Evolutionary conservation across 805 yeast genomes (phyloP).

Genomic region (Lipomyces lipofer): DNA sequence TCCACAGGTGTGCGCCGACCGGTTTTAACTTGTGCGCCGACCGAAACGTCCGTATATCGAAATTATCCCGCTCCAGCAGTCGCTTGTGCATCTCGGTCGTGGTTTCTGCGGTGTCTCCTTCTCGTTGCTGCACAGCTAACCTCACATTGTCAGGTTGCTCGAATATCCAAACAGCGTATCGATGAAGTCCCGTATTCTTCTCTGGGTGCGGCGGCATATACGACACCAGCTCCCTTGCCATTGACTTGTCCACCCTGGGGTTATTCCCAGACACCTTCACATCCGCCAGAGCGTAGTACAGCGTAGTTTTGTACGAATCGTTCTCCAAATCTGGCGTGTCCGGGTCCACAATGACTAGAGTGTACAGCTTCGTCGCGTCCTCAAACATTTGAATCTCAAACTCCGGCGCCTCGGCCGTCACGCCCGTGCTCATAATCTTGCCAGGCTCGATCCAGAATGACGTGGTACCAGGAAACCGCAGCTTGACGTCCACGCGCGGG

Average conservation of each 20-base stretch:
- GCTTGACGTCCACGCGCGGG: constrained; percentile 72
- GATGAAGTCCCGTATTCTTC: constrained; percentile 77
- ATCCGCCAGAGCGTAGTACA: constrained; percentile 42
- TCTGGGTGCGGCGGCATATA: constrained; percentile 88
- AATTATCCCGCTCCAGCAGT: constrained; percentile 47
- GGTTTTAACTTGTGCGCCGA: constrained; percentile 58
- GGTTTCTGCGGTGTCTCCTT: background rate
- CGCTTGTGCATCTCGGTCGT: constrained; percentile 28
- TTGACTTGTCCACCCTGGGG: constrained; percentile 37
- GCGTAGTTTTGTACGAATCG: constrained; percentile 68
- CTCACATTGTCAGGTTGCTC: constrained; percentile 54
- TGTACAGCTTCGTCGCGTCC: constrained; percentile 55
- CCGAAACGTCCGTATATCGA: constrained; percentile 73
- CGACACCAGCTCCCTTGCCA: constrained; percentile 51
- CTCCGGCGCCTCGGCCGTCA: constrained; percentile 74
- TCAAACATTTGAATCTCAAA: constrained; percentile 75
- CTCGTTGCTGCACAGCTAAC: constrained; percentile 21
- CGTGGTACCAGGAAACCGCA: constrained; percentile 69
- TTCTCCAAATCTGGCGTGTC: constrained; percentile 77
- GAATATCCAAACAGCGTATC: constrained; percentile 88
- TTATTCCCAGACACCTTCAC: constrained; percentile 34
- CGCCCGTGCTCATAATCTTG: constrained; percentile 65
- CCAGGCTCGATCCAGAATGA: constrained; percentile 79
- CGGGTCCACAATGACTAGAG: constrained; percentile 83
- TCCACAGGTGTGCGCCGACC: constrained; percentile 90